Conservation (phyloP, 441 rosid species). For the Adansonia gregorii region DNA sequence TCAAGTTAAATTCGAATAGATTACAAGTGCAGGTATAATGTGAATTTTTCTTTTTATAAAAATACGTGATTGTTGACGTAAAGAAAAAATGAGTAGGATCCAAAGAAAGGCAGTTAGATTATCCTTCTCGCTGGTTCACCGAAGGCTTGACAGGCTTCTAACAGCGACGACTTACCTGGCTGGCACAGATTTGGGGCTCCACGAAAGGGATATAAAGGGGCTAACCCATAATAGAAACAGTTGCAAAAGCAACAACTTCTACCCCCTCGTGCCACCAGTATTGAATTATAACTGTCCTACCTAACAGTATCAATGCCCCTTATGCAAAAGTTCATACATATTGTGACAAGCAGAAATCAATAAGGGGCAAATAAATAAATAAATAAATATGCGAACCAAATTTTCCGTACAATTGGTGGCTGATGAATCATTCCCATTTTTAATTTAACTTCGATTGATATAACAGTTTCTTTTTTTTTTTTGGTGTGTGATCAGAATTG, state of each 20-base stretch:
- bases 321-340: conserved; percentile 5
- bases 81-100: not conserved
- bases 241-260: conserved; percentile 3
- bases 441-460: not conserved
- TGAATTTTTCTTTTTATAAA: no score
- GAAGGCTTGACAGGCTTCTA: not conserved
- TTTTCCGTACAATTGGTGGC: not conserved
- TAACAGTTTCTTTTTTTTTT: not conserved
- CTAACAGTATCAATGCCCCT: conserved; percentile 23
- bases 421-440: no score
- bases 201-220: not conserved
- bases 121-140: conserved; percentile 3
- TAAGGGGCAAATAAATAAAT: not conserved
- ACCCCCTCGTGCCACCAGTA: not conserved
- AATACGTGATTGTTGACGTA: not conserved
- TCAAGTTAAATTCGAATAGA: no score
- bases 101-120: not conserved
- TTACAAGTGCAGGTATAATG: no score
- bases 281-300: conserved; percentile 17
- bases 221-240: not conserved
- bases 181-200: conserved; percentile 5
- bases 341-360: conserved; percentile 16
- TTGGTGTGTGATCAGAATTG: not conserved
- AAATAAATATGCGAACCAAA: not conserved
- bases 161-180: conserved; percentile 10